A percentile compares a stretch with the other conserved stretches of the same genome.
phyloP scores from a whole-genome alignment of 768 basidiomycete genomes.

The Fistulinella prunicolor region DNA sequence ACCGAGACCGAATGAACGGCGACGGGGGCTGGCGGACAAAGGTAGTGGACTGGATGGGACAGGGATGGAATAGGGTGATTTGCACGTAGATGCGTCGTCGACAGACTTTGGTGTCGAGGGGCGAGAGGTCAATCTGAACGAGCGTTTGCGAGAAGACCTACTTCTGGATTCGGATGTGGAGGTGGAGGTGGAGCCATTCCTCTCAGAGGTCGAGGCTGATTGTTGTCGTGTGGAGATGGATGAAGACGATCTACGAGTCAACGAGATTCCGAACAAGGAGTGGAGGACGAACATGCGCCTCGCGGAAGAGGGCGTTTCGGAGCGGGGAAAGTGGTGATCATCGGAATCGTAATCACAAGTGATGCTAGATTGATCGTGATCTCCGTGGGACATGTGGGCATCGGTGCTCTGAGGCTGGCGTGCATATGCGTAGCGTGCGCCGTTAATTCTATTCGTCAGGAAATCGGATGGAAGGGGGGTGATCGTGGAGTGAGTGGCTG shows the following conservation, averaged over 20 bases:
- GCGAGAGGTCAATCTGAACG: slow-evolving; percentile 31
- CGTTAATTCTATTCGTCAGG: slow-evolving; percentile 16
- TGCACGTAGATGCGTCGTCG: slow-evolving; percentile 18
- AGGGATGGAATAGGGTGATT: slow-evolving; percentile 24
- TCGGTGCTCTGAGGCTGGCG: slow-evolving; percentile 13
- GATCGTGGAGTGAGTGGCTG: slow-evolving; percentile 58
- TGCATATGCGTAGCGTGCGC: slow-evolving; percentile 17
- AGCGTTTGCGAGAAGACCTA: slow-evolving; percentile 27
- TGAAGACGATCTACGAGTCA: slow-evolving; percentile 27
- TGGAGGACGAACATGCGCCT: slow-evolving; percentile 21
- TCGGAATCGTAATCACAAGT: slow-evolving; percentile 14
- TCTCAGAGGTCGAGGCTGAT: slow-evolving; percentile 15
- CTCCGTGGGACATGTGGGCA: slow-evolving; percentile 6
- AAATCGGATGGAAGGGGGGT: slow-evolving; percentile 53
- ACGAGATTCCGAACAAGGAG: slow-evolving; percentile 29
- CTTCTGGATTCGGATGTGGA: slow-evolving; percentile 13
- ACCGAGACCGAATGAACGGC: slow-evolving; percentile 31
- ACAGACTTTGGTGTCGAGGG: slow-evolving; percentile 29
- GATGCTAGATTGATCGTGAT: slow-evolving; percentile 13
- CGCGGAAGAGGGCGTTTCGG: slow-evolving; percentile 29
- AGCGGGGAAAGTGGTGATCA: slow-evolving; percentile 22
- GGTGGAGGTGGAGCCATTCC: slow-evolving; percentile 27
- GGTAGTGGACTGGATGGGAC: slow-evolving; percentile 30
- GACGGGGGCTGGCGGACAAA: slow-evolving; percentile 34
- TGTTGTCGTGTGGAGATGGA: slow-evolving; percentile 17